Conservation (phyloP, 345 rosid genomes). For the Eucalyptus dawsonii region DNA sequence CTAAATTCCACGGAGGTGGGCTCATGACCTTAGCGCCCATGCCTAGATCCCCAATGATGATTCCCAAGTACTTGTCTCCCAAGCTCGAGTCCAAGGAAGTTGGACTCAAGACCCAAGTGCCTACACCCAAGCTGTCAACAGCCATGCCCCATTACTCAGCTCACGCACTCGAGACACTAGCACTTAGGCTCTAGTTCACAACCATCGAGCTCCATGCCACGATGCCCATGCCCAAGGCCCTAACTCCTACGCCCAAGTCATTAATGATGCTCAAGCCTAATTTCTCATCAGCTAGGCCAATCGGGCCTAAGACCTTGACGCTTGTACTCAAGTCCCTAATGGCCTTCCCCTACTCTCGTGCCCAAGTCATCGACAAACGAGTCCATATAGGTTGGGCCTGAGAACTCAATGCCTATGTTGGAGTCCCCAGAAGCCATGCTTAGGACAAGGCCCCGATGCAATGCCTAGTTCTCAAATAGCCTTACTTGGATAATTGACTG, state of each 20-base stretch:
- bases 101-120: rapidly evolving
- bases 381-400: not conserved
- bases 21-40: rapidly evolving
- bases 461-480: rapidly evolving
- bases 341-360: not conserved
- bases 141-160: not conserved
- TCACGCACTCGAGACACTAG: rapidly evolving
- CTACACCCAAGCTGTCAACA: rapidly evolving
- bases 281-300: not conserved
- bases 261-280: rapidly evolving
- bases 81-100: rapidly evolving
- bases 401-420: not conserved
- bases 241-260: not conserved
- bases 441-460: rapidly evolving
- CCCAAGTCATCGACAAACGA: not conserved
- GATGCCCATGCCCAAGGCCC: rapidly evolving
- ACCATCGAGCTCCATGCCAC: rapidly evolving
- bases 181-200: rapidly evolving
- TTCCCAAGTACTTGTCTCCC: not conserved
- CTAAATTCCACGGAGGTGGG: not conserved
- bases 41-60: no score
- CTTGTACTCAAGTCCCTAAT: rapidly evolving
- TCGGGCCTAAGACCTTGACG: rapidly evolving
- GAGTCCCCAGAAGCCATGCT: rapidly evolving
- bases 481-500: rapidly evolving